Base-by-base conservation (phyloP, 2,329 filamentous ascomycete genomes). In the Colletotrichum tanaceti region DNA sequence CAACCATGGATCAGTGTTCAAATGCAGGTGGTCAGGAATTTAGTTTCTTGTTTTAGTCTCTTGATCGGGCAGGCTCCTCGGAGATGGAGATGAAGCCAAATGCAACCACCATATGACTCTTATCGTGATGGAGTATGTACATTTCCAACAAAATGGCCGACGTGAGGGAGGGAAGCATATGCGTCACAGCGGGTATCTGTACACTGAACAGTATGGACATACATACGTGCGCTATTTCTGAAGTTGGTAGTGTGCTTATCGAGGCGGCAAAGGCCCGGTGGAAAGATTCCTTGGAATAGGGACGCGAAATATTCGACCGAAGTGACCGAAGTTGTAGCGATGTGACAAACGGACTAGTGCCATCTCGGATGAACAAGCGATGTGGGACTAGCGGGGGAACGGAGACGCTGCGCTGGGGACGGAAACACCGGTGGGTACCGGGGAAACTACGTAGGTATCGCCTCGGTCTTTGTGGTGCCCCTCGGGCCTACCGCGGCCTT, bases 291-390 rank as follows among this genome's bases (percentile, higher is more conserved):
- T 59, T 20, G 38, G 18, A 5, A 43, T 11, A 39, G 47, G 38
- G 38, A 60, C 58, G 61, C 49, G 41, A 18, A 43, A 38, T 54
- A 53, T 68, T 65, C 54, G 47, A 59, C 65, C 65, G 65, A 68
- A 68, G 47, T 65, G 47, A 35, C 65, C 65, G 65, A 68, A 68
- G 65, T 68, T 65, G 54, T 65, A 63, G 65, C 60, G 60, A 65
- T 38, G 41, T 54, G 49, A 59, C 22, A 52, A 24, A 28, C 10
- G 41, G 52, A 38, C 58, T 63, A 57, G 44, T 18, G 50, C 52
- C 20, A 38, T 58, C 22, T 63, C 59, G 61, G 32, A 58, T 38
- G 60, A 28, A 64, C 38, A 38, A 63, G 39, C 43, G 22, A 28
- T 9, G 41, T 41, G 22, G n/a, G 41, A 58, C 22, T 38, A 66